Evolutionary conservation across 2,329 filamentous ascomycete species (phyloP).

Genomic region (Paracamarosporium sp.): DNA sequence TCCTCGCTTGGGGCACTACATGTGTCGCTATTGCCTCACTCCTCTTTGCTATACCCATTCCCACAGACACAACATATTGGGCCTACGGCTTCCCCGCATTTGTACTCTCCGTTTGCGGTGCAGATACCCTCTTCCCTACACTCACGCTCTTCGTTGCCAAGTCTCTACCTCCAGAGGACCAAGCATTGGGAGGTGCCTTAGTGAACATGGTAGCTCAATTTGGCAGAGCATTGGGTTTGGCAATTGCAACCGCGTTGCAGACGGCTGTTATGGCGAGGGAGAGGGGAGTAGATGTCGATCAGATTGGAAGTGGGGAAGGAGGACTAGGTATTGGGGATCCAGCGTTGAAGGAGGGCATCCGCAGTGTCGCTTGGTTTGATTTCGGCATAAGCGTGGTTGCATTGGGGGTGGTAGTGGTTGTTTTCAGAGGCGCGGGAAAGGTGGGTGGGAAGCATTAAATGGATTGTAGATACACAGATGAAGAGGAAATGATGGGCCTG

Average conservation of each 20-base stretch:
- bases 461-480: not conserved
- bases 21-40: constrained; percentile 63
- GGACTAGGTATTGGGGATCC: constrained; percentile 19
- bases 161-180: constrained; percentile 67
- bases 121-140: constrained; percentile 71
- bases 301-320: constrained; percentile 31
- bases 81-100: constrained; percentile 72
- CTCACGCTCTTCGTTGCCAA: constrained; percentile 71
- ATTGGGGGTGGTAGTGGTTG: constrained; percentile 40
- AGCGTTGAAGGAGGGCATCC: constrained; percentile 46
- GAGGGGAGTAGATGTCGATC: constrained; percentile 32
- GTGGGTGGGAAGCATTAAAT: constrained; percentile 25
- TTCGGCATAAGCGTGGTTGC: constrained; percentile 45
- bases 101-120: constrained; percentile 69
- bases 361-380: constrained; percentile 50
- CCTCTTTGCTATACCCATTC: constrained; percentile 70
- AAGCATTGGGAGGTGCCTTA: constrained; percentile 71
- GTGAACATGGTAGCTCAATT: constrained; percentile 72
- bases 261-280: constrained; percentile 57
- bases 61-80: constrained; percentile 67
- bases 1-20: constrained; percentile 65
- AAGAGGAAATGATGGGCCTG: not conserved
- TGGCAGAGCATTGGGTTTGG: constrained; percentile 70
- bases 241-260: constrained; percentile 70
- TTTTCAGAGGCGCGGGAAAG: constrained; percentile 34